Conservation (phyloP, 2,329 filamentous ascomycete species). For the Epichloe gansuensis region DNA sequence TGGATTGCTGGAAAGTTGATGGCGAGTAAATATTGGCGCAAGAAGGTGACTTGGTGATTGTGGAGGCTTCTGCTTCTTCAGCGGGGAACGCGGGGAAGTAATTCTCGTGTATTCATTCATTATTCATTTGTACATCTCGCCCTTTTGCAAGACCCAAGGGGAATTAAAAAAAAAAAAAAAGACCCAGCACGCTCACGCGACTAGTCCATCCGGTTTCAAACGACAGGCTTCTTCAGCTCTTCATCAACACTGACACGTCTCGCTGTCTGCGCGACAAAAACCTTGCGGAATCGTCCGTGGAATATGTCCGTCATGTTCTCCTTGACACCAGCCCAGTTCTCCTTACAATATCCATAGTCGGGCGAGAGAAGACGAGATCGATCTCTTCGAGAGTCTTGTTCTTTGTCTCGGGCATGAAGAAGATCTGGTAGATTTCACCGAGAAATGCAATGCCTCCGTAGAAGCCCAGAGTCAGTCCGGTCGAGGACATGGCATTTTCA, state of each 20-base stretch:
- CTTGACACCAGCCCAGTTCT: constrained; percentile 36
- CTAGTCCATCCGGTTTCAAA: not conserved
- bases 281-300: constrained; percentile 12
- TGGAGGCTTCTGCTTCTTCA: too few species aligned
- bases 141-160: too few species aligned
- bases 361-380: constrained; percentile 52
- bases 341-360: constrained; percentile 48
- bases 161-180: too few species aligned
- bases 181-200: too few species aligned
- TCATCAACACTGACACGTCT: constrained; percentile 7
- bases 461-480: constrained; percentile 56
- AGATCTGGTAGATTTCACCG: constrained; percentile 59
- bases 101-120: too few species aligned
- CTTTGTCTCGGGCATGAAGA: constrained; percentile 70
- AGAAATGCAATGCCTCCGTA: constrained; percentile 62
- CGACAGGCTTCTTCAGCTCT: constrained; percentile 4
- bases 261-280: constrained; percentile 13
- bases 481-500: constrained; percentile 56
- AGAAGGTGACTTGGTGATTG: too few species aligned
- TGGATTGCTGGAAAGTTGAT: too few species aligned
- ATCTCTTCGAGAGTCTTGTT: constrained; percentile 59
- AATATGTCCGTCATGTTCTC: constrained; percentile 17
- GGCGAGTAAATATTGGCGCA: too few species aligned
- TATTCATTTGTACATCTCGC: too few species aligned
- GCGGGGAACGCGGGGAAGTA: too few species aligned